Conservation (phyloP, 306 rosid genomes). For the Psophocarpus tetragonolobus region DNA sequence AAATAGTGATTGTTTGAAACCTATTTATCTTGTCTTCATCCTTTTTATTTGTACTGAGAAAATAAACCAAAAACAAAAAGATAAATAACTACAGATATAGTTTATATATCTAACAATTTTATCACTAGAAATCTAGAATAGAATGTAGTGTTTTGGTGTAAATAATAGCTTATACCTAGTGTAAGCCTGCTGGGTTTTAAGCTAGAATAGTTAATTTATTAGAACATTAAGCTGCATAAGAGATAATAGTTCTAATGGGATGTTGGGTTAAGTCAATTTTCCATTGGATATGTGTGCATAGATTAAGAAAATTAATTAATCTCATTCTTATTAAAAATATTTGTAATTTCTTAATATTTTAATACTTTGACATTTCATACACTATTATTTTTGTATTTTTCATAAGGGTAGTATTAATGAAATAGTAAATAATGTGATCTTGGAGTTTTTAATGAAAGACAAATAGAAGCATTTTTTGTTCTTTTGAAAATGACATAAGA, state of each 20-base stretch:
- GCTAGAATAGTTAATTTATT: not conserved
- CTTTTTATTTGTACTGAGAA: too few species aligned
- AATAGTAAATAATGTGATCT: not conserved
- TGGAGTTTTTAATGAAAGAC: not conserved
- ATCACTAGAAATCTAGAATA: not conserved
- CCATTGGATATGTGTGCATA: not conserved
- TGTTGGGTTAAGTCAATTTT: not conserved
- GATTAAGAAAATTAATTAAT: not conserved
- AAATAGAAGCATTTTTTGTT: not conserved
- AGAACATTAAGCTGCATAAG: not conserved
- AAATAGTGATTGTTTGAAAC: constrained; percentile 9
- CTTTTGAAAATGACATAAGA: not conserved
- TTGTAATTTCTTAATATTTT: not conserved
- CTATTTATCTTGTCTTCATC: constrained; percentile 22
- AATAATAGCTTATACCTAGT: constrained; percentile 6
- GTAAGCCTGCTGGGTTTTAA: not conserved
- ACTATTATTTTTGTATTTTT: not conserved
- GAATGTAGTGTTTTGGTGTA: not conserved
- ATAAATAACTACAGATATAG: too few species aligned
- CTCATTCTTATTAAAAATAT: not conserved
- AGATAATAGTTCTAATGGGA: not conserved
- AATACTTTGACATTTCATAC: not conserved
- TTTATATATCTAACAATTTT: too few species aligned
- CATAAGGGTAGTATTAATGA: not conserved
- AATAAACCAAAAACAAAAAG: too few species aligned